Evolutionary conservation across 352 stramenopile species (phyloP), one percentile per base, ranked within the genome.

Genomic region (Pythium dissotocum): DNA sequence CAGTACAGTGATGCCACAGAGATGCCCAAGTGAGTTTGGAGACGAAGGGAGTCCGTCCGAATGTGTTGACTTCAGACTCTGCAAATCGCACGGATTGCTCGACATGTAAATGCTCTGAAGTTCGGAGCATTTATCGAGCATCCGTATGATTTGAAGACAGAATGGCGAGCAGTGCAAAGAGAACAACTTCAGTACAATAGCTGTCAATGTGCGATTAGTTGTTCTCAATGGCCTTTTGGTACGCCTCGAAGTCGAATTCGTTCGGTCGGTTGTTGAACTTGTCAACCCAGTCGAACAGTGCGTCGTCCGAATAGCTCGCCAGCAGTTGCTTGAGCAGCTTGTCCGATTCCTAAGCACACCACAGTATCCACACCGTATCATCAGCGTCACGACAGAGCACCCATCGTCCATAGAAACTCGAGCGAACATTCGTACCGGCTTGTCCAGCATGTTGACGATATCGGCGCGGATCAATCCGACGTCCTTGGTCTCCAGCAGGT

Each of bases 391-490:
- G 26, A 16, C 9, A 36, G 9, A 56, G 53, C 28, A 62, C 7
- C 30, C 44, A 68, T 26, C 30, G 2, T 13, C 9, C 32, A 61
- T 52, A 21, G 5, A 53, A 36, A 53, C 12, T 38, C 21, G 6
- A 46, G 28, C 21, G 6, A 46, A 24, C 30, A 1, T 24, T 42
- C 77, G 44, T 49, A 87, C 79, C 59, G 77, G 73, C 71, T 95
- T 95, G 69, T 92, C 87, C 30, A 97, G 75, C 79, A 95, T 89
- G 55, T 93, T 93, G 65, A 91, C 84, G 52, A 97, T 85, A 56
- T 97, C 89, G 13, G 77, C 89, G 51, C 89, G 87, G 16, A 95
- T 58, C 0, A 97, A 54, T 0, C 79, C 76, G 8, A 95, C 58
- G n/a, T 91, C 71, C 58, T 97, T 95, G n/a, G 77, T 77, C 49